These are phyloP conservation scores for Pleurotus giganteus DNA, from an alignment of 768 basidiomycete genomes.

Conservation along the genomic window DNA sequence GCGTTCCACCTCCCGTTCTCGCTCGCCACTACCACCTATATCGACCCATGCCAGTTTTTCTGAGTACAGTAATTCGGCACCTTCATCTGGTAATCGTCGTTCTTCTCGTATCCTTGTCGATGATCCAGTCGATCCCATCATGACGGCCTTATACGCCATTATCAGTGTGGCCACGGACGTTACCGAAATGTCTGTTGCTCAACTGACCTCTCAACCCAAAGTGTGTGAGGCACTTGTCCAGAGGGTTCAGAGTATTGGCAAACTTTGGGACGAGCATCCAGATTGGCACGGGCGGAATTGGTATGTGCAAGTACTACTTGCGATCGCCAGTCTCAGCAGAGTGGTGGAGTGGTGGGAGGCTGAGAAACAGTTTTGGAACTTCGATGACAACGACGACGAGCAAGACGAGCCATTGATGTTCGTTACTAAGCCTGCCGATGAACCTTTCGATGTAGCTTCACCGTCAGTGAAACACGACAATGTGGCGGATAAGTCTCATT, in stretches of 20 bases:
- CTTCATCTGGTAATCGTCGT: conserved; percentile 59
- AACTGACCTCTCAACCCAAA: conserved; percentile 85
- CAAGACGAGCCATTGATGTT: conserved; percentile 91
- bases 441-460: conserved; percentile 33
- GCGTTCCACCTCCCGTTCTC: conserved; percentile 91
- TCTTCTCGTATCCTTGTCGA: conserved; percentile 83
- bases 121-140: conserved; percentile 86
- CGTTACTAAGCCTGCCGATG: conserved; percentile 86
- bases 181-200: conserved; percentile 81
- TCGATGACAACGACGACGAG: conserved; percentile 88
- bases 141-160: conserved; percentile 87
- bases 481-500: conserved; percentile 41
- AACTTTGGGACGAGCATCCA: conserved; percentile 95
- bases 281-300: conserved; percentile 98
- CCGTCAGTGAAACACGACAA: conserved; percentile 37
- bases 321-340: conserved; percentile 91
- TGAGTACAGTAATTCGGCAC: conserved; percentile 41
- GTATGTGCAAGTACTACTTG: conserved; percentile 96
- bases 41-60: conserved; percentile 66
- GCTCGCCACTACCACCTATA: conserved; percentile 82
- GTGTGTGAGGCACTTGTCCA: conserved; percentile 84
- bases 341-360: conserved; percentile 99
- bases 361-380: conserved; percentile 99
- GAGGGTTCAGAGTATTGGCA: conserved; percentile 87
- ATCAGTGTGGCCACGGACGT: conserved; percentile 94